Evolutionary conservation across 208 protist genomes (phyloP).

Genomic region (Crithidia acanthocephali): DNA sequence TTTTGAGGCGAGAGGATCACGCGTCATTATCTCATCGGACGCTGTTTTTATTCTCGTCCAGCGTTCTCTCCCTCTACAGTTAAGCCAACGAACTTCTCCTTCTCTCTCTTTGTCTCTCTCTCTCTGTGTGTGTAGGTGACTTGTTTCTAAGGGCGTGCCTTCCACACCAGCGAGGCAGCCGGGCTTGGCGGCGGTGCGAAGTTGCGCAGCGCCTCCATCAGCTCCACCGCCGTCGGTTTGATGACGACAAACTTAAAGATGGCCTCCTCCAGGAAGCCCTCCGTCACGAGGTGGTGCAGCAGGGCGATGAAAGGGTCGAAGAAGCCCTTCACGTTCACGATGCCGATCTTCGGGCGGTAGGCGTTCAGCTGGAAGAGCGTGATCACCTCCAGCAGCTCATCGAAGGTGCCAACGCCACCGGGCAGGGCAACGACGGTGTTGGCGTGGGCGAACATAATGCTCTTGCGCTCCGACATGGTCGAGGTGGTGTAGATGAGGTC

Average conservation of each 20-base stretch:
- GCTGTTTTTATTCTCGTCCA: too few relatives aligned
- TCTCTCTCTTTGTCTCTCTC: background rate
- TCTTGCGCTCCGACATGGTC: slow-evolving; percentile 89
- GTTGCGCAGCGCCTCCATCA: slow-evolving; percentile 52
- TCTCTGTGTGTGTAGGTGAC: background rate
- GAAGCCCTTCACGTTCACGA: slow-evolving; percentile 76
- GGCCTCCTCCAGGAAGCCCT: slow-evolving; percentile 66
- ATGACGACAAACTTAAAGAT: slow-evolving; percentile 54
- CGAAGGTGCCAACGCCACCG: slow-evolving; percentile 83
- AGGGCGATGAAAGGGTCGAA: slow-evolving; percentile 69
- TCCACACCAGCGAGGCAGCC: slow-evolving; percentile 43
- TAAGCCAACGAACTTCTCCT: background rate
- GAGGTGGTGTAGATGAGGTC: slow-evolving; percentile 62
- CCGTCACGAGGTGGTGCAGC: slow-evolving; percentile 57
- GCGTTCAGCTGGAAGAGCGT: slow-evolving; percentile 85
- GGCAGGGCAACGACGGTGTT: slow-evolving; percentile 76
- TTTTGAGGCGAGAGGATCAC: background rate
- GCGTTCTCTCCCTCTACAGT: too few relatives aligned
- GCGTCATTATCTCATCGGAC: too few relatives aligned
- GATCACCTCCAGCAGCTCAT: slow-evolving; percentile 84
- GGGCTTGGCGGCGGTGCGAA: slow-evolving; percentile 44
- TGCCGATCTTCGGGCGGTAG: slow-evolving; percentile 72
- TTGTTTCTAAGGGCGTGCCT: slow-evolving; percentile 56
- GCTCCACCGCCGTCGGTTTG: slow-evolving; percentile 40
- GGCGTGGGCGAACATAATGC: slow-evolving; percentile 80